Base-by-base conservation (phyloP, 1,139 yeast genomes). In the Magnusiomyces fungicola region DNA sequence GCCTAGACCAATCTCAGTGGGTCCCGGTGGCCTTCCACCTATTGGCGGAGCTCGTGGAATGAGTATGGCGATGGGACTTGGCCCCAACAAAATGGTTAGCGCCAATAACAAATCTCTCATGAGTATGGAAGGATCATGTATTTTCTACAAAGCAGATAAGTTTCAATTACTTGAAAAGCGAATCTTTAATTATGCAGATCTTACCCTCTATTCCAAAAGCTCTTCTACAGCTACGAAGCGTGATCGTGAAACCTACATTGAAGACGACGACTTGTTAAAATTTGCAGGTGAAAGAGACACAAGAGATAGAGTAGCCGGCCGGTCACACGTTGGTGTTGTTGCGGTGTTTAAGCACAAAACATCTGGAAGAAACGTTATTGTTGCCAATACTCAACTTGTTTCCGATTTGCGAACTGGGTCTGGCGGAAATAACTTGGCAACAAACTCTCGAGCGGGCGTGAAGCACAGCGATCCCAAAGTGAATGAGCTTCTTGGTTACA, bases 81-180 rank as follows among this genome's bases (percentile, higher is more conserved):
- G 29, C 18, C 24, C 34, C 2, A n/a, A n/a, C n/a, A n/a, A n/a
- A n/a, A n/a, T n/a, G n/a, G 14, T n/a, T 32, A n/a, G 18, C 14
- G 5, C 34, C 34, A 32, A 9, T 10, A n/a, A 32, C 14, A 39
- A 22, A n/a, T 19, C 23, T 3, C 16, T 14, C 16, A 2, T 34
- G 32, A 23, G 40, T n/a, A 30, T 43, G 3, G 46, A 43, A 25
- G 46, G 46, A 2, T 25, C 24, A 21, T 25, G 40, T 24, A 43
- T 43, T 25, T 32, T 33, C 16, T 43, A 23, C 25, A 34, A 25
- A 25, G 12, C 22, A 21, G 24, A 34, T 18, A 25, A 21, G 24
- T 43, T 43, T 25, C 36, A 23, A 7, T 24, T 43, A n/a, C 16
- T 43, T n/a, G 46, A 43, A 33, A 43, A 43, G 33, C 46, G 46